These are phyloP conservation scores for Phytomonas sp. DNA, from an alignment of 208 protist genomes.

Conservation along the genomic window DNA sequence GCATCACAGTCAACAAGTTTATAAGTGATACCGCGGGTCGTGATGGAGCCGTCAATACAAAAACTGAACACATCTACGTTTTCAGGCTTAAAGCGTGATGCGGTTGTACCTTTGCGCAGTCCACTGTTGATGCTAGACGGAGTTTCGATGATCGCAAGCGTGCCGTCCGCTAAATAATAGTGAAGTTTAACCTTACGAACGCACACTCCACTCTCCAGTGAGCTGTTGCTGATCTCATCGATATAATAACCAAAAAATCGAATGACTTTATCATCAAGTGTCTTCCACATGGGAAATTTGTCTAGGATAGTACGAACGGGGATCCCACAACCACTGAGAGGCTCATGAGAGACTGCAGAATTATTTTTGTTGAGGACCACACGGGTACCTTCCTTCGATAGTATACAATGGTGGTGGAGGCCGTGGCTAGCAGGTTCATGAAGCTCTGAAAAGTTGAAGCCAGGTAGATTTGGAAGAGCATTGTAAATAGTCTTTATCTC, in stretches of 20 bases:
- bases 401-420: conserved; percentile 38
- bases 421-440: conserved; percentile 37
- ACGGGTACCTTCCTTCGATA: conserved; percentile 38
- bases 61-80: conserved; percentile 72
- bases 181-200: conserved; percentile 90
- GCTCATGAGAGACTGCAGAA: conserved; percentile 11
- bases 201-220: conserved; percentile 64
- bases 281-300: conserved; percentile 81
- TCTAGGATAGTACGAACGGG: conserved; percentile 54
- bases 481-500: conserved; percentile 70
- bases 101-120: conserved; percentile 82
- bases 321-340: conserved; percentile 41
- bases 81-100: conserved; percentile 78
- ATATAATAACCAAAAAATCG: conserved; percentile 94
- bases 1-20: conserved; percentile 91
- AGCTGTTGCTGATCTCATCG: conserved; percentile 89
- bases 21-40: conserved; percentile 84
- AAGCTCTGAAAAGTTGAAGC: conserved; percentile 71
- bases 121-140: conserved; percentile 89
- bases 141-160: conserved; percentile 90
- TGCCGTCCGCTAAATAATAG: conserved; percentile 92
- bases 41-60: conserved; percentile 69
- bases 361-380: conserved; percentile 11
- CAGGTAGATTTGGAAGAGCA: conserved; percentile 78
- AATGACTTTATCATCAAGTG: conserved; percentile 91